Evolutionary conservation across 352 stramenopile genomes (phyloP), one percentile per base, ranked within the genome.

Genomic region (Phytophthora aleatoria): DNA sequence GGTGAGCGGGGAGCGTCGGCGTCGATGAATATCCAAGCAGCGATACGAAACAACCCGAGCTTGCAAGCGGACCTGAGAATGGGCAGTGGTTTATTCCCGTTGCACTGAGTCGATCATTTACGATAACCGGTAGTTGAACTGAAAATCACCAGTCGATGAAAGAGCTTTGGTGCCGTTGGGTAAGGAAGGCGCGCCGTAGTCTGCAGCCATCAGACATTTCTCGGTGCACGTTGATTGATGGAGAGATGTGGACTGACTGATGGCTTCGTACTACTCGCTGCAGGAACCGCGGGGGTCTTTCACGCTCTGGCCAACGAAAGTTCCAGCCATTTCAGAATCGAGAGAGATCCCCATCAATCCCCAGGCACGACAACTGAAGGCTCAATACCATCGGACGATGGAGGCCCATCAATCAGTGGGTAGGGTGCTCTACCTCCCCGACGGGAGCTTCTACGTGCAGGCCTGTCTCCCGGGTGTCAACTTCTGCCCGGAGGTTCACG

Each of bases 311-410:
- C 10, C 44, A 12, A 16, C 26, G 44, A 69, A 69, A 64, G 41
- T 43, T 50, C 53, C 26, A n/a, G n/a, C 8, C 62, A 70, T 56
- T 65, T 50, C 55, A 13, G 49, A 70, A 57, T 20, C 9, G 33
- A 38, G 33, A 38, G 10, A 38, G 33, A 6, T 48, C 30, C 31
- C 54, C 61, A 69, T 64, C 61, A 64, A 20, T 20, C 20, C 20
- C 20, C 48, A 42, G 8, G 16, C n/a, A 26, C 41, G 15, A 33
- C 33, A 50, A 49, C 8, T 53, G 48, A 67, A 50, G 13, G 43
- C 42, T 12, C 26, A 33, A 16, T 52, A 60, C 35, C 11, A 39
- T 27, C 43, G 12, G 10, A 13, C 33, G 2, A 45, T 50, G 33
- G 42, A 55, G 31, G 36, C n/a, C 33, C 20, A 31, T 50, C 42